Percentiles rank a stretch among this genome's conserved stretches.
Evolutionary conservation across 192 early-diverging fungal species (phyloP).

Genomic region (Dissophora ornata): DNA sequence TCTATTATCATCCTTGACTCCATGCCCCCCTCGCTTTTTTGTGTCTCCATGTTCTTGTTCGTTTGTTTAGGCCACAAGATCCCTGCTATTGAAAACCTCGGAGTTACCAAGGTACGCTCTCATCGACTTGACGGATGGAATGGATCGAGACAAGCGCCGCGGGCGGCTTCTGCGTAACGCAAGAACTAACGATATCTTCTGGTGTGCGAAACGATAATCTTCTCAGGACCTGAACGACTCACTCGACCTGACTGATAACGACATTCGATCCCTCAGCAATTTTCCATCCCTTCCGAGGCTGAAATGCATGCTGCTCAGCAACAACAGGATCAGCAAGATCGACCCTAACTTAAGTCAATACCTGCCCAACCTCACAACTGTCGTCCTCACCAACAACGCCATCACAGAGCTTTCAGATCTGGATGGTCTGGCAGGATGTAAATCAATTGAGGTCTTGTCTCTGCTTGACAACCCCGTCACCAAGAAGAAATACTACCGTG

Average conservation of each 20-base stretch:
- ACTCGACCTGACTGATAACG: conserved; percentile 94
- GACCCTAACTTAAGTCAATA: conserved; percentile 71
- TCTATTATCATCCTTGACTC: conserved; percentile 20
- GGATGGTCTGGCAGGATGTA: conserved; percentile 70
- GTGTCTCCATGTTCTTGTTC: conserved; percentile 12
- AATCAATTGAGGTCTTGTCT: conserved; percentile 69
- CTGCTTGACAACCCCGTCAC: conserved; percentile 91
- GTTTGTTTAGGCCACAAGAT: conserved; percentile 79
- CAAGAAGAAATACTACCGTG: conserved; percentile 83
- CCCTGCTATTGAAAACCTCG: conserved; percentile 93
- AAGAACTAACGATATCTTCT: background rate
- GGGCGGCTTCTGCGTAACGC: no score
- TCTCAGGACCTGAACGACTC: conserved; percentile 88
- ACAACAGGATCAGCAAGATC: conserved; percentile 91
- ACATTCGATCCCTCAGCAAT: conserved; percentile 84
- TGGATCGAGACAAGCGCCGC: no score
- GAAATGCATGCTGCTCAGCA: conserved; percentile 77
- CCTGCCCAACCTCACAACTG: conserved; percentile 80
- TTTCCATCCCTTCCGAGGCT: conserved; percentile 88
- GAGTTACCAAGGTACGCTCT: conserved; percentile 82
- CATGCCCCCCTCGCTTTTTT: conserved; percentile 16
- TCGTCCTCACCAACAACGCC: conserved; percentile 91
- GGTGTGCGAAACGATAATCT: no score
- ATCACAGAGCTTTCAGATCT: conserved; percentile 88
- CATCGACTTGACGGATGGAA: no score